These are phyloP conservation scores for Leucosporidium scottii DNA, from an alignment of 768 basidiomycete genomes.

Conservation along the genomic window DNA sequence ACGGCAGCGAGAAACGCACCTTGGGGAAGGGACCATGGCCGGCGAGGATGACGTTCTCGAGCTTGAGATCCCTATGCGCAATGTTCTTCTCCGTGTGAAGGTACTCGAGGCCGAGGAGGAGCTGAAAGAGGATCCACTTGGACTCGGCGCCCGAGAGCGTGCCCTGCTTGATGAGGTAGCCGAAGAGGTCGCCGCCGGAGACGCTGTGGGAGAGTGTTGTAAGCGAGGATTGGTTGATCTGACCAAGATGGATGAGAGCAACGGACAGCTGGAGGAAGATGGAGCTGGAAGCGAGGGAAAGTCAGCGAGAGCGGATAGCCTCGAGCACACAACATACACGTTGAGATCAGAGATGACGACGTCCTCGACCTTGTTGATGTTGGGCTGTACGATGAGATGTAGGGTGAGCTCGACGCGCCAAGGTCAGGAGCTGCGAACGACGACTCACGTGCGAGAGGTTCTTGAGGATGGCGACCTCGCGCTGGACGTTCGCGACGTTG, in stretches of 20 bases:
- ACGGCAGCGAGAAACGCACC: no score
- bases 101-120: constrained; percentile 19
- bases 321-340: background rate
- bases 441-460: constrained; percentile 11
- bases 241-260: background rate
- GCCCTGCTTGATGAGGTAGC: constrained; percentile 18
- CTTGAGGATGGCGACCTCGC: constrained; percentile 22
- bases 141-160: constrained; percentile 16
- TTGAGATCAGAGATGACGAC: background rate
- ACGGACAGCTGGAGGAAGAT: constrained; percentile 30
- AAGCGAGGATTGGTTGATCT: background rate
- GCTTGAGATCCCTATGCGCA: constrained; percentile 21
- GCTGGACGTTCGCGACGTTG: background rate
- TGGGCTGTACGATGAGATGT: background rate
- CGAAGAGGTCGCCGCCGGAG: constrained; percentile 29
- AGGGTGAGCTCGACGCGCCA: background rate
- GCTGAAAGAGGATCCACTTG: constrained; percentile 12
- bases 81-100: constrained; percentile 15
- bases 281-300: constrained; percentile 3
- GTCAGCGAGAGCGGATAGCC: background rate
- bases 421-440: background rate
- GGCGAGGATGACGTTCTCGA: constrained; percentile 23
- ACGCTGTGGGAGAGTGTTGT: constrained; percentile 7
- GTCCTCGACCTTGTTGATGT: constrained; percentile 28
- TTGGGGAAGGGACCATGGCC: constrained; percentile 4